phyloP scores from a whole-genome alignment of 139 green algal genomes.

The Ostreobium quekettii region DNA sequence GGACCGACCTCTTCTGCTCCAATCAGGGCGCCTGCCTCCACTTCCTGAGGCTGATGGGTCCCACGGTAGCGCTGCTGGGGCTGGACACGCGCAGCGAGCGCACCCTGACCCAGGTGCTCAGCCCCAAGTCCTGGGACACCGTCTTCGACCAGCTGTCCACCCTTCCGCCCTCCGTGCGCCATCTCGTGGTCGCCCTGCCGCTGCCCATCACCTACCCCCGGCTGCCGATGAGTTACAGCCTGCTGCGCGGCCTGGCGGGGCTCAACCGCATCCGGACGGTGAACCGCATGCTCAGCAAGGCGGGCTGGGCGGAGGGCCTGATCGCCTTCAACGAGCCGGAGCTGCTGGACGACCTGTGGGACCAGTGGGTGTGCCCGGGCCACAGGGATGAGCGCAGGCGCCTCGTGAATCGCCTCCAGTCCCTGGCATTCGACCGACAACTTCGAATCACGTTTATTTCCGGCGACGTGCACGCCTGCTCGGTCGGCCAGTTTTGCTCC shows the following conservation, averaged over 20 bases:
- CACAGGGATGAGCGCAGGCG: conserved; percentile 30
- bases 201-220: neutral
- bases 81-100: conserved; percentile 37
- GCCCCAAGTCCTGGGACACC: neutral
- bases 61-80: conserved; percentile 26
- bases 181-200: neutral
- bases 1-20: neutral
- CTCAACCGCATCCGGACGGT: neutral
- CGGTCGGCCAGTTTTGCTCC: neutral
- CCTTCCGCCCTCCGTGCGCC: neutral
- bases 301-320: neutral
- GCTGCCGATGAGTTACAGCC: neutral
- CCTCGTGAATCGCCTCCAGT: conserved; percentile 27
- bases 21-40: conserved; percentile 10
- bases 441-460: neutral
- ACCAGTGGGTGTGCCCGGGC: conserved; percentile 31
- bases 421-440: neutral
- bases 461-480: neutral
- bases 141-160: neutral
- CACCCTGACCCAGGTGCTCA: conserved; percentile 10
- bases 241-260: neutral
- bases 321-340: conserved; percentile 31
- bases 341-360: conserved; percentile 41
- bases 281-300: neutral
- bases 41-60: conserved; percentile 22